Base-by-base conservation (phyloP, 1,284 basidiomycete genomes). In the Polyporus tsugae region DNA sequence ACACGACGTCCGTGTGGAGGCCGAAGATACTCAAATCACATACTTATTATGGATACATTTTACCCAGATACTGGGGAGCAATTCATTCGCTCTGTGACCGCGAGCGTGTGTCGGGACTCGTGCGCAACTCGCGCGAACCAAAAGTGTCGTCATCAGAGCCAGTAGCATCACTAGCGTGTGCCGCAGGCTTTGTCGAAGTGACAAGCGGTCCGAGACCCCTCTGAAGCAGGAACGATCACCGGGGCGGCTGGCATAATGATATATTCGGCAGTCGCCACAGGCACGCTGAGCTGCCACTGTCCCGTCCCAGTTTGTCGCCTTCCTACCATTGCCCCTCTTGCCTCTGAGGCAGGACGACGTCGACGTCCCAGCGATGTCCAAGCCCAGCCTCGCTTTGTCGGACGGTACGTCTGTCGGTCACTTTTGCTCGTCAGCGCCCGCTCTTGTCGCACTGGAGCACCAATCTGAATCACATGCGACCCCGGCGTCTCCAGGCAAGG, bases 331-430 rank as follows among this genome's bases (percentile, higher is more conserved):
- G 6, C 13, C 15, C 57, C 33, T 5, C 35, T 58, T 58, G 29
- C 42, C 22, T 62, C 60, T n/a, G 44, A 46, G 65, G 42, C 29
- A 57, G 57, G 60, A 62, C 64, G 33, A 53, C 60, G 60, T 25
- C 58, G 58, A 33, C 29, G 17, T 39, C 35, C 17, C 44, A 57
- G 22, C 25, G 22, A 64, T 64, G 66, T 46, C 66, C 61, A 55
- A 61, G 41, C 25, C 55, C 9, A 17, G 25, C 58, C 42, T 46
- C 62, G 25, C 60, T 13, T 64, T 60, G n/a, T 42, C 44, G n/a
- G 66, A 60, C 5, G 39, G 66, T 67, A 58, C 35, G 57, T 60
- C 17, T 25, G 6, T 11, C 52, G 33, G 6, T 29, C 46, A 15
- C 22, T 22, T 49, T 49, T 39, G 44, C 44, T 22, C 33, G 33